Evolutionary conservation across 208 protist genomes (phyloP), one percentile per base, ranked within the genome.

Genomic region (Crithidia thermophila): DNA sequence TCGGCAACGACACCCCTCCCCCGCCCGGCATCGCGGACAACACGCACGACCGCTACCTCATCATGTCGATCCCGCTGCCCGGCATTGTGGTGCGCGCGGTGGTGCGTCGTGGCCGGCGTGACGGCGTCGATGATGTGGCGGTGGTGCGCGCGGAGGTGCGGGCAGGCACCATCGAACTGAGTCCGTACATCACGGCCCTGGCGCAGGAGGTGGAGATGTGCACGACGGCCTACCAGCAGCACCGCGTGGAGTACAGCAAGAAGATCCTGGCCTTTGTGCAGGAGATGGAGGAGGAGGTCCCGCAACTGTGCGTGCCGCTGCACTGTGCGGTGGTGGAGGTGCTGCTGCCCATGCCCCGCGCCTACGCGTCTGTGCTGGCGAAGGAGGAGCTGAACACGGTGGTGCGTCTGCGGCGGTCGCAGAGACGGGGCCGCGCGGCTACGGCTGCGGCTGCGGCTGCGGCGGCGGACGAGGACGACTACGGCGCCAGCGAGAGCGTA

Each of bases 141-240:
- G 68, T 86, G 13, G 72, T 89, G 14, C 79, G 81, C 1, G 61
- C 81, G 23, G 91, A 94, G 72, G 73, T 96, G 28, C 68, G 79
- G 14, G 82, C 79, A 1, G 82, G 77, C 14, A 71, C 76, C n/a
- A 86, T 96, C 23, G 83, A 87, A 58, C 52, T 96, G 55, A 81
- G 72, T 18, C 91, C 91, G 1, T 84, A 85, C 36, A 81, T 94
- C 51, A 72, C 78, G n/a, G 70, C 63, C 13, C 52, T 96, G 14
- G 81, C 84, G 16, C 75, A 79, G 21, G 91, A 94, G 47, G 87
- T 93, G 62, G 81, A 93, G 64, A 68, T 82, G 39, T 84, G 77
- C 39, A 81, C 65, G 16, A 42, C 34, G 0, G 33, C 73, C 23
- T 62, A 87, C 49, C 33, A 72, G 14, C 53, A 79, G 23, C 58